Evolutionary conservation across 2,329 filamentous ascomycete genomes (phyloP).

Genomic region (Exophiala alcalophila): DNA sequence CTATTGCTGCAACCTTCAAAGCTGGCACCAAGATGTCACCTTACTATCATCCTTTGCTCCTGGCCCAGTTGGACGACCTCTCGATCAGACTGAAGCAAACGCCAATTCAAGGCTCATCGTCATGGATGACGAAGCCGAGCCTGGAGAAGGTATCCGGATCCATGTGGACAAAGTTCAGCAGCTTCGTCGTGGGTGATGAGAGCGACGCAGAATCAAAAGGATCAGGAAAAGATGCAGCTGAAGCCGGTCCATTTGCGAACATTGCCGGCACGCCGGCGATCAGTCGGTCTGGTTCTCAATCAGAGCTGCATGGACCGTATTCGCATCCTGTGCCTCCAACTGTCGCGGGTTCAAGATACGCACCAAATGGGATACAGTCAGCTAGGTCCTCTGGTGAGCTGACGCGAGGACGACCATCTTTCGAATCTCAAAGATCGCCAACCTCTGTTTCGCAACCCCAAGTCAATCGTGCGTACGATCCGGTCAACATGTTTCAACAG

Average conservation of each 20-base stretch:
- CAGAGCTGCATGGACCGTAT: constrained; percentile 70
- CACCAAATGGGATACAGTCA: constrained; percentile 44
- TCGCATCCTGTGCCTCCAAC: constrained; percentile 37
- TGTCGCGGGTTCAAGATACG: constrained; percentile 41
- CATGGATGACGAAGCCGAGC: constrained; percentile 91
- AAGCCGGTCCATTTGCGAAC: constrained; percentile 76
- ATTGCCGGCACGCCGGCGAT: constrained; percentile 72
- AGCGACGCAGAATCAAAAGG: constrained; percentile 61
- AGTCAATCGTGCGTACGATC: constrained; percentile 35
- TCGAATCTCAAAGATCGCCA: constrained; percentile 46
- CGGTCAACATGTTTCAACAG: constrained; percentile 26
- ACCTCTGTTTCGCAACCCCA: constrained; percentile 35
- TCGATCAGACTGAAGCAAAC: constrained; percentile 78
- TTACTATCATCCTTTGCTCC: constrained; percentile 76
- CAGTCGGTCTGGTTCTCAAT: constrained; percentile 69
- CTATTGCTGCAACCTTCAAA: constrained; percentile 71
- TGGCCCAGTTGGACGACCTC: constrained; percentile 77
- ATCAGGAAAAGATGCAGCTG: constrained; percentile 56
- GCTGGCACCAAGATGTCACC: constrained; percentile 78
- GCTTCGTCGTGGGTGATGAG: constrained; percentile 91
- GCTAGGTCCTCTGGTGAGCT: constrained; percentile 53
- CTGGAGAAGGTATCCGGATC: constrained; percentile 94
- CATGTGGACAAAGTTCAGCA: constrained; percentile 90
- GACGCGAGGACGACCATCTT: constrained; percentile 48
- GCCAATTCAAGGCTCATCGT: constrained; percentile 74